A percentile compares a stretch with the other conserved stretches of the same genome.
phyloP scores from a whole-genome alignment of 306 rosid species.

The Urtica urens region DNA sequence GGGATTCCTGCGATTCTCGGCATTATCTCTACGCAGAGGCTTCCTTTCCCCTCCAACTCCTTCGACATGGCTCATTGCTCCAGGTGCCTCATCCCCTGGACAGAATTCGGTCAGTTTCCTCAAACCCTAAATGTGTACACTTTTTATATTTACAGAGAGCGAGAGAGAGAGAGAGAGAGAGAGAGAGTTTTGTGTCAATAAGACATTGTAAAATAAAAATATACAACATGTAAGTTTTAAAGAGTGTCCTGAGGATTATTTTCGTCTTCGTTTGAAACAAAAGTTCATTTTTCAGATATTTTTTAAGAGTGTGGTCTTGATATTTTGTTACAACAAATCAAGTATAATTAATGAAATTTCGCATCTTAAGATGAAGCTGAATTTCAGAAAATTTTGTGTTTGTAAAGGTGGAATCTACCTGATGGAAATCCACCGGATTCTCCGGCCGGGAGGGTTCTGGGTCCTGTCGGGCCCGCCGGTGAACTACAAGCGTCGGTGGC shows the following conservation, averaged over 20 bases:
- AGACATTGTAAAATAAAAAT: too few relatives aligned
- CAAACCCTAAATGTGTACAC: background rate
- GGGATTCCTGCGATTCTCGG: slow-evolving; percentile 98
- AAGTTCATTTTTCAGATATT: too few relatives aligned
- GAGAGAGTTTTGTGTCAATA: too few relatives aligned
- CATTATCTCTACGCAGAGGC: slow-evolving; percentile 89
- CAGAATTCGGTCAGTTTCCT: slow-evolving; percentile 75
- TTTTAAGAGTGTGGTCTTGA: too few relatives aligned
- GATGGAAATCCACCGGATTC: slow-evolving; percentile 73
- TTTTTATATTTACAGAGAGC: too few relatives aligned
- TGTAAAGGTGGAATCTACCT: slow-evolving; percentile 84
- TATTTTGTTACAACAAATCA: too few relatives aligned
- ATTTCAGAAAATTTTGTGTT: background rate
- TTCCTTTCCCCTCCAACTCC: slow-evolving; percentile 89
- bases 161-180: too few relatives aligned
- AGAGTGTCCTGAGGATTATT: too few relatives aligned
- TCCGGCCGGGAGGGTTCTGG: slow-evolving; percentile 99
- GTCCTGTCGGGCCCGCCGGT: slow-evolving; percentile 94
- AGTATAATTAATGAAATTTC: too few relatives aligned
- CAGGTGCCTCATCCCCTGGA: slow-evolving; percentile 99
- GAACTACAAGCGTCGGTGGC: slow-evolving; percentile 75
- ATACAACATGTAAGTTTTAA: too few relatives aligned
- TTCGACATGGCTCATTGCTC: slow-evolving; percentile 99
- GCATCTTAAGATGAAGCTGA: background rate
- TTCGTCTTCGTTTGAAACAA: too few relatives aligned